Percentiles rank a stretch among this genome's conserved stretches.
phyloP scores from a whole-genome alignment of 495 filamentous ascomycete species.

The Talaromyces stipitatus region DNA sequence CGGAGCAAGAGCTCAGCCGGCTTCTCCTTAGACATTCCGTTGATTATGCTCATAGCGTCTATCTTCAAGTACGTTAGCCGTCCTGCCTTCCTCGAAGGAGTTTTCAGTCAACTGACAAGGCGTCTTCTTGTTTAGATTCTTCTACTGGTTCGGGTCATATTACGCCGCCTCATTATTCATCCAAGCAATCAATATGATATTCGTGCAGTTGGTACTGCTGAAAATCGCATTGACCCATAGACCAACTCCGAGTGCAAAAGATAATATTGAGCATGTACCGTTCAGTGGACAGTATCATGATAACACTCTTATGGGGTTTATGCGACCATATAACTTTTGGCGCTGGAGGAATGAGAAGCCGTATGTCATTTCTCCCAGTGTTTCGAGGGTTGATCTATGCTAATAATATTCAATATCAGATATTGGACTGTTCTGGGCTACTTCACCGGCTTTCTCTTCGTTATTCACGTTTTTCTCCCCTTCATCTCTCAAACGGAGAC shows the following conservation, averaged over 20 bases:
- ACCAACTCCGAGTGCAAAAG: slow-evolving; percentile 52
- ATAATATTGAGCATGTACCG: slow-evolving; percentile 40
- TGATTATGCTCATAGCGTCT: slow-evolving; percentile 96
- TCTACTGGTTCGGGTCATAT: slow-evolving; percentile 87
- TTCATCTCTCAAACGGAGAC: slow-evolving; percentile 50
- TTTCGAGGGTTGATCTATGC: background rate
- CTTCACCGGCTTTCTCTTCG: slow-evolving; percentile 55
- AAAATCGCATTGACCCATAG: slow-evolving; percentile 88
- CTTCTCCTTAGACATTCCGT: slow-evolving; percentile 83
- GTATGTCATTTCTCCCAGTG: slow-evolving; percentile 37
- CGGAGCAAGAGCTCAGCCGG: slow-evolving; percentile 72
- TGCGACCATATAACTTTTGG: slow-evolving; percentile 88
- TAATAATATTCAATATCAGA: slow-evolving; percentile 27
- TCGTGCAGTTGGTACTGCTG: slow-evolving; percentile 71
- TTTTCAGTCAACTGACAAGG: slow-evolving; percentile 3
- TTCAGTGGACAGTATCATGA: slow-evolving; percentile 25
- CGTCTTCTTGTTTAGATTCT: slow-evolving; percentile 49
- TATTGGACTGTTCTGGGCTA: slow-evolving; percentile 85
- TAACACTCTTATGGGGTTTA: slow-evolving; percentile 12
- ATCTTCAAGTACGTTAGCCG: slow-evolving; percentile 63
- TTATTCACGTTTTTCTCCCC: slow-evolving; percentile 66
- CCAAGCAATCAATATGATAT: slow-evolving; percentile 81
- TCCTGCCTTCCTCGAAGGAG: background rate
- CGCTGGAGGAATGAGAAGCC: slow-evolving; percentile 79
- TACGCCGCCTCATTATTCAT: slow-evolving; percentile 74